Base-by-base conservation (phyloP, 495 filamentous ascomycete species). In the Neurospora sp. region DNA sequence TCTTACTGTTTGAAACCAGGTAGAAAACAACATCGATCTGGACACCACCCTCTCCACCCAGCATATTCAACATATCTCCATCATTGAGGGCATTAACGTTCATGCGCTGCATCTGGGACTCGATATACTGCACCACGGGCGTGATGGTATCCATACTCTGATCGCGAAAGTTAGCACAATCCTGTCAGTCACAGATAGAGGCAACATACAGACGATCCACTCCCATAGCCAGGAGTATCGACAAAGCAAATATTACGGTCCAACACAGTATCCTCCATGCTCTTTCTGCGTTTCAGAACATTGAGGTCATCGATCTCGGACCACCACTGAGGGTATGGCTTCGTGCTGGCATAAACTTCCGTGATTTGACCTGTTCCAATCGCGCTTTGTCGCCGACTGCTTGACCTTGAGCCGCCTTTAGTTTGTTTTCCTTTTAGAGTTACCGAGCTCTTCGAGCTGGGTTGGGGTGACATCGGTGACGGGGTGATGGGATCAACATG, bases 191-290 rank as follows among this genome's bases (percentile, higher is more conserved):
- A 11, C 69, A 42, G 31, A 31, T 72, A 77, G 27, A 72, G 37
- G n/a, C 1, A 31, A 78, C 88, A 78, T 77, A 88, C 89, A 59
- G 90, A 91, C 46, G 88, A 85, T 41, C 86, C 87, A 77, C 81
- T 84, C 18, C 87, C 87, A 81, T 90, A 92, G n/a, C 92, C 89
- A 35, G 91, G 90, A 11, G 94, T 97, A 84, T 99, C 96, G 71
- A 98, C 91, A 79, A 99, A 99, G 79, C 94, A 97, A 11, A 99
- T 77, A 82, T 99, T 99, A 39, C 96, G 87, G 78, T 99, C 96
- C 71, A 99, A 85, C 46, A 98, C 90, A 40, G 89, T 86, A 72
- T 96, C 96, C 10, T 90, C 92, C 72, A 89, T 82, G 76, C 92
- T 96, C 82, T 93, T 97, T 74, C 93, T 88, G 72, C 93, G 87